Evolutionary conservation across 805 yeast genomes (phyloP).

Genomic region (Priceomyces medius): DNA sequence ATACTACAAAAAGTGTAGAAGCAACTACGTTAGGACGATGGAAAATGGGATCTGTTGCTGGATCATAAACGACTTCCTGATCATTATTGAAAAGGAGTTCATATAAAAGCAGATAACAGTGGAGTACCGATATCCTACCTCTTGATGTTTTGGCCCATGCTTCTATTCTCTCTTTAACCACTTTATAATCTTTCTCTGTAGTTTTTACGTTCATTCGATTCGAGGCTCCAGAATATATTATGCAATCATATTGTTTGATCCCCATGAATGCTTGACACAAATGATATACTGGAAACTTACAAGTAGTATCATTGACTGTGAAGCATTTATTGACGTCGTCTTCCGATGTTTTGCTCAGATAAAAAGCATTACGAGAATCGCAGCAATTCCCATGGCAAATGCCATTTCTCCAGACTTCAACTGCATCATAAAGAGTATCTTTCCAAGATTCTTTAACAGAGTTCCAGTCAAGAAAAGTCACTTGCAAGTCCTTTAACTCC

Average conservation of each 20-base stretch:
- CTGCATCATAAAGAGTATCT: slow-evolving; percentile 15
- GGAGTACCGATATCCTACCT: slow-evolving; percentile 53
- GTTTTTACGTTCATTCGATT: slow-evolving; percentile 45
- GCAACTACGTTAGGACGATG: slow-evolving; percentile 39
- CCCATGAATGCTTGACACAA: too few relatives aligned
- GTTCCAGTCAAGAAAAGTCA: too few relatives aligned
- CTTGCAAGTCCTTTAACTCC: slow-evolving; percentile 17
- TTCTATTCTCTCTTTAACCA: slow-evolving; percentile 47
- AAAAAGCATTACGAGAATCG: slow-evolving; percentile 13
- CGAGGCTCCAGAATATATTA: too few relatives aligned
- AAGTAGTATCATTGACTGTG: slow-evolving; percentile 12
- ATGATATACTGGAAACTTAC: slow-evolving; percentile 19
- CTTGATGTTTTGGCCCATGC: slow-evolving; percentile 49
- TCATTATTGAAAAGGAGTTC: slow-evolving; percentile 55
- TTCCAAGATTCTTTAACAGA: slow-evolving; percentile 17
- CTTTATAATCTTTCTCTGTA: slow-evolving; percentile 38
- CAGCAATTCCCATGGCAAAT: slow-evolving; percentile 17
- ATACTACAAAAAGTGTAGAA: slow-evolving; percentile 40
- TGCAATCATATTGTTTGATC: too few relatives aligned
- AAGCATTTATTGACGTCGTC: slow-evolving; percentile 8
- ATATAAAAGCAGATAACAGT: slow-evolving; percentile 56
- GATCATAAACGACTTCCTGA: slow-evolving; percentile 39
- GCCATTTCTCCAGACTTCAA: slow-evolving; percentile 19
- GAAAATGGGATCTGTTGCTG: slow-evolving; percentile 45
- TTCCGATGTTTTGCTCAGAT: slow-evolving; percentile 5